These are phyloP conservation scores for Hermanozyma aechmeae DNA, from an alignment of 805 yeast species.

Conservation along the genomic window DNA sequence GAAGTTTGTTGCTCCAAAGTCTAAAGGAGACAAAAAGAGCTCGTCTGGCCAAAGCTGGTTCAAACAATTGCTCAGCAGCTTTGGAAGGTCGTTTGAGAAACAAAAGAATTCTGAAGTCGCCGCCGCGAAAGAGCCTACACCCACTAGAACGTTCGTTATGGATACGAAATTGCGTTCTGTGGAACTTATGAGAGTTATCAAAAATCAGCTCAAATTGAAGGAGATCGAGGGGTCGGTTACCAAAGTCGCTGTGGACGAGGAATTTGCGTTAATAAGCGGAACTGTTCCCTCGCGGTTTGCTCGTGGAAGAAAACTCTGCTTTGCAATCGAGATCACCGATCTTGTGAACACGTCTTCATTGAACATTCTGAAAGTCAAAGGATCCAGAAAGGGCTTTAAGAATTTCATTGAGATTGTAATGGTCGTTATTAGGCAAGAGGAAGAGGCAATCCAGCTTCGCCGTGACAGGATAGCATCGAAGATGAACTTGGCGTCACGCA, in stretches of 20 bases:
- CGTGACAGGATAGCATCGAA: too few relatives aligned
- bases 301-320: conserved; percentile 35
- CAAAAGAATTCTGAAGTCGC: background rate
- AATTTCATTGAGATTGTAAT: conserved; percentile 34
- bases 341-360: conserved; percentile 29
- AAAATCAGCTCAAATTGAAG: conserved; percentile 35
- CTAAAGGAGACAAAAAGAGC: too few relatives aligned
- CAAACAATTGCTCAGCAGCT: conserved; percentile 6
- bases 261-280: conserved; percentile 35
- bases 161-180: conserved; percentile 22
- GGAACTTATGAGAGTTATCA: conserved; percentile 25
- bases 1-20: conserved; percentile 2
- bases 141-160: conserved; percentile 17
- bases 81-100: background rate
- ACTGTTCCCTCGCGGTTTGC: conserved; percentile 39
- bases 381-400: conserved; percentile 36
- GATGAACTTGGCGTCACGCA: too few relatives aligned
- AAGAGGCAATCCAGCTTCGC: conserved; percentile 12
- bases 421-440: conserved; percentile 37
- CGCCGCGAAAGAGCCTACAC: conserved; percentile 3
- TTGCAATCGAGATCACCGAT: conserved; percentile 34
- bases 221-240: conserved; percentile 41
- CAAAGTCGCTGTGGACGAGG: conserved; percentile 33
- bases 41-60: conserved; percentile 23
- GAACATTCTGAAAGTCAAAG: conserved; percentile 34